Percentiles rank a stretch among this genome's conserved stretches.
Conservation (phyloP, 371 early-diverging fungal genomes). For the Vairimorpha necatrix region DNA sequence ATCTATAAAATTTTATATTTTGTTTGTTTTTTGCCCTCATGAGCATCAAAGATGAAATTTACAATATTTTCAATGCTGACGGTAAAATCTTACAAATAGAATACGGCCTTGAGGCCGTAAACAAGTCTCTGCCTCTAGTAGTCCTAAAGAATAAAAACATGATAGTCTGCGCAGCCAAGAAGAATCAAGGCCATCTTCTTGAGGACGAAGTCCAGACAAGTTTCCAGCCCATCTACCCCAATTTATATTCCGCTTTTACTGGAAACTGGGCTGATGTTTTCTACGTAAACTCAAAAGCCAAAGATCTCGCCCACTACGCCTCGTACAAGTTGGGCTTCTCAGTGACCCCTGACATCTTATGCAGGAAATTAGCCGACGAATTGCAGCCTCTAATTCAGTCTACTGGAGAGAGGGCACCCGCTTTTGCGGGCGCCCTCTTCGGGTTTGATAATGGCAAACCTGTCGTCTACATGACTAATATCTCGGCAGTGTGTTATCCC, state of each 20-base stretch:
- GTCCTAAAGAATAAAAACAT: constrained; percentile 39
- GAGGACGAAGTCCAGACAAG: constrained; percentile 40
- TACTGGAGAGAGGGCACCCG: constrained; percentile 43
- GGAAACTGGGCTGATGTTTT: constrained; percentile 61
- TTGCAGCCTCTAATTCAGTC: constrained; percentile 59
- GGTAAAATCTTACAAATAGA: constrained; percentile 64
- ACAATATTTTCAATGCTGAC: constrained; percentile 62
- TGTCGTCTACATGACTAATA: constrained; percentile 61
- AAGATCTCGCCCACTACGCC: constrained; percentile 32
- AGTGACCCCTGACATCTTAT: constrained; percentile 62
- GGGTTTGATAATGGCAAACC: constrained; percentile 59
- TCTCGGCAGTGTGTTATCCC: constrained; percentile 58
- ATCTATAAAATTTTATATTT: too few relatives aligned
- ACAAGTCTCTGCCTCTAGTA: constrained; percentile 56
- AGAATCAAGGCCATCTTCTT: constrained; percentile 47
- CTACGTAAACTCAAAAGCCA: constrained; percentile 36
- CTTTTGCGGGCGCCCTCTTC: constrained; percentile 57
- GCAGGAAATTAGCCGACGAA: constrained; percentile 57
- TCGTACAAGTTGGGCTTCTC: constrained; percentile 54
- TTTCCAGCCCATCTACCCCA: constrained; percentile 42
- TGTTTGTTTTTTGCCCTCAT: constrained; percentile 29
- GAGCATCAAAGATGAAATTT: constrained; percentile 41
- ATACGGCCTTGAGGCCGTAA: constrained; percentile 65
- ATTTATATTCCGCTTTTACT: constrained; percentile 48
- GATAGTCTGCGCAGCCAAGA: constrained; percentile 59